A percentile compares a stretch with the other conserved stretches of the same genome.
Conservation (phyloP, 176 grass and related monocot genomes). For the Oryza rufipogon region DNA sequence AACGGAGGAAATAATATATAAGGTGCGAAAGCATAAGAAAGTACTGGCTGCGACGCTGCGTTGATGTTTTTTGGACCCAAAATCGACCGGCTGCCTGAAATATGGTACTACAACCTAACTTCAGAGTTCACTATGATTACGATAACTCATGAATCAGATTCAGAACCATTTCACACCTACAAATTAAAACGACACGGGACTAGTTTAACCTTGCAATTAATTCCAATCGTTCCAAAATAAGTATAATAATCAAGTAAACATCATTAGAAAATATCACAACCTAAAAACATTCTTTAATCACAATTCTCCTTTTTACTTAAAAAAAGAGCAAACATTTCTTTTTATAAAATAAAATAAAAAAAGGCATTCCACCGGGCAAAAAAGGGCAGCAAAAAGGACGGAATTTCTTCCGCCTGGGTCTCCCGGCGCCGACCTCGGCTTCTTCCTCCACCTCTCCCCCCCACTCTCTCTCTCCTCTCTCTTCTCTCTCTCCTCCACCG, state of each 20-base stretch:
- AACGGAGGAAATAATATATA: too few species aligned
- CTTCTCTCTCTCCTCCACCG: background rate
- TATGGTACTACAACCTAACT: background rate
- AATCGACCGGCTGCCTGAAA: background rate
- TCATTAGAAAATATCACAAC: too few species aligned
- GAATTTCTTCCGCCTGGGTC: too few species aligned
- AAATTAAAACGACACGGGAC: too few species aligned
- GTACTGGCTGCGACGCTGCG: too few species aligned
- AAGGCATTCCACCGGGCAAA: background rate
- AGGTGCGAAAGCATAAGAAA: background rate
- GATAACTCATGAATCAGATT: background rate
- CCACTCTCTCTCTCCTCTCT: background rate
- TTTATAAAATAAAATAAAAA: background rate
- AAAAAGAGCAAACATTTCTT: background rate
- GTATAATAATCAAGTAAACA: too few species aligned
- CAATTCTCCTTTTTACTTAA: too few species aligned
- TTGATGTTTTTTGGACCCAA: background rate
- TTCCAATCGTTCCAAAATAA: background rate
- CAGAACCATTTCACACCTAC: background rate
- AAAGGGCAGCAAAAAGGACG: background rate
- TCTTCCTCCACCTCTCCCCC: background rate
- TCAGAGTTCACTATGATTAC: background rate
- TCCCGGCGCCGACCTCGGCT: background rate
- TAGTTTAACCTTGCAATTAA: background rate
- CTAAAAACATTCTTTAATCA: too few species aligned